Evolutionary conservation across 1,284 basidiomycete species (phyloP), one percentile per base, ranked within the genome.

Genomic region (Fomitiporia mediterranea): DNA sequence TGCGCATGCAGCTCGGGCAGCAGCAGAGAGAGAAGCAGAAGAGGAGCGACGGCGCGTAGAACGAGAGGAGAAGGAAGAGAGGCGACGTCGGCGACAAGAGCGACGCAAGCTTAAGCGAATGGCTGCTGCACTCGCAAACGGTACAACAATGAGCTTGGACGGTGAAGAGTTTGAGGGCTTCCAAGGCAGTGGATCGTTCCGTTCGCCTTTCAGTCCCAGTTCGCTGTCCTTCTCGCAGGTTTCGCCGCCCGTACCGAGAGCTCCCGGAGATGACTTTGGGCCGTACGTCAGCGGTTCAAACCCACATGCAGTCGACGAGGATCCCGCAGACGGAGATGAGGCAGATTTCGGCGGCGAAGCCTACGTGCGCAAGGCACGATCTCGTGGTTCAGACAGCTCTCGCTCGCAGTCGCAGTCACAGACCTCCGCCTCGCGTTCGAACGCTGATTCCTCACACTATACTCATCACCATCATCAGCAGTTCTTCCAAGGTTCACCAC

Each of bases 261-360:
- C 40, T 23, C 47, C 30, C n/a, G 46, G 28, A 19, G 60, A 70
- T 30, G 73, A 73, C 19, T 78, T 71, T 56, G 74, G 76, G 7
- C 68, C 72, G 4, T 76, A 75, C 61, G 60, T 69, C 15, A 32
- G 66, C 49, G 55, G 68, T 47, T 56, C 54, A 11, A 52, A 49
- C 61, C 56, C 61, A 4, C 57, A 62, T 8, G 60, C 53, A 8
- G 68, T 64, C 6, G 58, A 57, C 3, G 78, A 75, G 1, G 71
- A 69, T 1, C 63, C 59, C 0, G 78, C 77, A 0, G 76, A 68
- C 1, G 44, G 27, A 30, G 81, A 78, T 6, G 75, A 73, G 39
- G 81, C 80, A 0, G 85, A 87, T 66, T 73, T 87, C 19, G 85
- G 78, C 44, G 84, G 78, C 0, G 76, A 72, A 39, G 60, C 76